A percentile compares a stretch with the other conserved stretches of the same genome.
These are phyloP conservation scores for Dryadomyces quercus-mongolicae DNA, from an alignment of 2,329 filamentous ascomycete species.

Conservation along the genomic window DNA sequence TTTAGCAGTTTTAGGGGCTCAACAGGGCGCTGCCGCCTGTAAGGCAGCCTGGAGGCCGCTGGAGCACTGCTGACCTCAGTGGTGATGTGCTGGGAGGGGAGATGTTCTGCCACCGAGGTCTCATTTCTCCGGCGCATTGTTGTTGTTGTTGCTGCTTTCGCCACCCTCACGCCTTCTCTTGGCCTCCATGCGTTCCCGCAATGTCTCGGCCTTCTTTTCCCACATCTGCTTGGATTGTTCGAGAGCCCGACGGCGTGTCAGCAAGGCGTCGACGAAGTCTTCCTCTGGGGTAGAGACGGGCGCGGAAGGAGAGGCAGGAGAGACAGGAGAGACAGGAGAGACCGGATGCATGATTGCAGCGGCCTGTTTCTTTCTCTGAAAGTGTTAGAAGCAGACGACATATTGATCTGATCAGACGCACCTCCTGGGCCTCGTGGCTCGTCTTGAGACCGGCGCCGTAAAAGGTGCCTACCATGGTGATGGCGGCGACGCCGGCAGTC, in stretches of 20 bases:
- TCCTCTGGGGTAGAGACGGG: slow-evolving; percentile 13
- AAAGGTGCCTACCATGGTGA: slow-evolving; percentile 18
- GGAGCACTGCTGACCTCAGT: too few relatives aligned
- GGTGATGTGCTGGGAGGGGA: too few relatives aligned
- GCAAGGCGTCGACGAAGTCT: slow-evolving; percentile 19
- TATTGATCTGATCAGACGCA: not conserved
- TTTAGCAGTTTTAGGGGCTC: too few relatives aligned
- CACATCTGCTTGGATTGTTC: slow-evolving; percentile 15
- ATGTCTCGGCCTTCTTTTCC: slow-evolving; percentile 18
- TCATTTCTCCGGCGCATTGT: not conserved
- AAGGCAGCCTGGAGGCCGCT: too few relatives aligned
- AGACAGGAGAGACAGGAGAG: too few relatives aligned
- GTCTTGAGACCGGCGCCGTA: slow-evolving; percentile 22
- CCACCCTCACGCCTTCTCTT: not conserved
- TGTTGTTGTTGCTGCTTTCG: not conserved
- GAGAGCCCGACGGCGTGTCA: slow-evolving; percentile 15
- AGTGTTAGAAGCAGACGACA: not conserved
- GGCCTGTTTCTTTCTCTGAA: not conserved
- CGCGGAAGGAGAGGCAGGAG: slow-evolving; percentile 6
- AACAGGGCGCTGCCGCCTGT: too few relatives aligned
- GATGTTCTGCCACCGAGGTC: not conserved
- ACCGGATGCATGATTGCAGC: too few relatives aligned
- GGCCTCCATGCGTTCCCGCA: slow-evolving; percentile 17
- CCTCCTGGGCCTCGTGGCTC: slow-evolving; percentile 13
- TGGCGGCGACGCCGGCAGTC: slow-evolving; percentile 16